Conservation (phyloP, 106 monocot genomes). For the Platanthera guangdongensis region DNA sequence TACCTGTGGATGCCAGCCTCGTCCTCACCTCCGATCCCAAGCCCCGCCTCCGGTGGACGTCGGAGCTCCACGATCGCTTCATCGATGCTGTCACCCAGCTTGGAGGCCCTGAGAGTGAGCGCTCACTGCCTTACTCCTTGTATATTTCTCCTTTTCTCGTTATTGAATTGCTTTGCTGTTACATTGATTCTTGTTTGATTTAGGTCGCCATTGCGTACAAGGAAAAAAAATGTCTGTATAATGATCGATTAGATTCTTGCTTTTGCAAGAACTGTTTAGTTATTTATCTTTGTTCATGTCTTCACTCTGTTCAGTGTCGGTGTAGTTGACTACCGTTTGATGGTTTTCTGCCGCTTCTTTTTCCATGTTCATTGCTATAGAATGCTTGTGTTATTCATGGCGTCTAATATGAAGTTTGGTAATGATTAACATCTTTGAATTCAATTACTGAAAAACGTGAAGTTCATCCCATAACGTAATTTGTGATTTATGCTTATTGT, state of each 20-base stretch:
- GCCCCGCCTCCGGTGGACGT: slow-evolving; percentile 69
- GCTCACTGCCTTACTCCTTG: not conserved
- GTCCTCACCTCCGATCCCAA: slow-evolving; percentile 38
- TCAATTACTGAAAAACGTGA: not conserved
- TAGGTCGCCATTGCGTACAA: not conserved
- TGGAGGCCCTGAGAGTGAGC: slow-evolving; percentile 72
- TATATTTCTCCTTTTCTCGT: not conserved
- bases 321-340: too few species aligned
- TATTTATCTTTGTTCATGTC: not conserved
- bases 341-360: too few species aligned
- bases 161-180: not conserved
- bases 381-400: too few species aligned
- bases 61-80: slow-evolving; percentile 69
- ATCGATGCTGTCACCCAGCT: slow-evolving; percentile 71
- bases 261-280: not conserved
- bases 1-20: slow-evolving; percentile 11
- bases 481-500: not conserved
- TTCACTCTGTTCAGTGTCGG: too few species aligned
- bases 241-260: not conserved
- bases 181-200: not conserved
- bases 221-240: not conserved
- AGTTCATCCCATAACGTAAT: not conserved
- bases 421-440: not conserved
- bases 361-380: too few species aligned
- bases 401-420: not conserved